Conservation (phyloP, 768 basidiomycete species). For the Pleurotus salmoneostramineus region DNA sequence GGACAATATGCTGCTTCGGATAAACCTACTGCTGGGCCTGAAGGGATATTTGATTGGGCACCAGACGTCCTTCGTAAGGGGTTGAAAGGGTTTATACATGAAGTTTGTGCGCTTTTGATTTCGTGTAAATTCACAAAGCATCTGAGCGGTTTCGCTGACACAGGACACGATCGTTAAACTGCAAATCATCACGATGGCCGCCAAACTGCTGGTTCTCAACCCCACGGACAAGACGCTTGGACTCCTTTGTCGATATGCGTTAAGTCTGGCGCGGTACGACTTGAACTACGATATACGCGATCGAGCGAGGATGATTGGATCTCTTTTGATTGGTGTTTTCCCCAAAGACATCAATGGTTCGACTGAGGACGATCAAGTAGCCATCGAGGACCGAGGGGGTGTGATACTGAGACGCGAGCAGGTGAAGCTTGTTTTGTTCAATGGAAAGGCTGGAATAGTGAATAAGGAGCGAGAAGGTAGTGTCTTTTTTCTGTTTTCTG, state of each 20-base stretch:
- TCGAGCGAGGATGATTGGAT: slow-evolving; percentile 73
- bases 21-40: slow-evolving; percentile 31
- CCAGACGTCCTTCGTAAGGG: slow-evolving; percentile 86
- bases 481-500: slow-evolving; percentile 5
- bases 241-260: slow-evolving; percentile 66
- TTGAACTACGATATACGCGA: slow-evolving; percentile 87
- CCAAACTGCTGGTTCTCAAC: slow-evolving; percentile 74
- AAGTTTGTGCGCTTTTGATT: slow-evolving; percentile 40
- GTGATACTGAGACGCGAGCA: slow-evolving; percentile 84
- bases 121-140: not conserved
- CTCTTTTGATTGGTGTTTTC: slow-evolving; percentile 58
- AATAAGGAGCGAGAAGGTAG: slow-evolving; percentile 33
- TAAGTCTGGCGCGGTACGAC: slow-evolving; percentile 87
- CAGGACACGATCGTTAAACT: slow-evolving; percentile 71
- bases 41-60: slow-evolving; percentile 72
- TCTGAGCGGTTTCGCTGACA: not conserved
- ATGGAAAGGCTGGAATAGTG: slow-evolving; percentile 57
- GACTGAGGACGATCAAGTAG: slow-evolving; percentile 27
- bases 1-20: slow-evolving; percentile 72
- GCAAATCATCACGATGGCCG: slow-evolving; percentile 80
- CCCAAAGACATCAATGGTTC: slow-evolving; percentile 12
- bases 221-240: slow-evolving; percentile 46
- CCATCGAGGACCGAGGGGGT: slow-evolving; percentile 51
- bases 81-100: slow-evolving; percentile 66
- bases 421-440: slow-evolving; percentile 73